These are phyloP conservation scores for Pichia heedii DNA, from an alignment of 805 yeast species.

Conservation along the genomic window DNA sequence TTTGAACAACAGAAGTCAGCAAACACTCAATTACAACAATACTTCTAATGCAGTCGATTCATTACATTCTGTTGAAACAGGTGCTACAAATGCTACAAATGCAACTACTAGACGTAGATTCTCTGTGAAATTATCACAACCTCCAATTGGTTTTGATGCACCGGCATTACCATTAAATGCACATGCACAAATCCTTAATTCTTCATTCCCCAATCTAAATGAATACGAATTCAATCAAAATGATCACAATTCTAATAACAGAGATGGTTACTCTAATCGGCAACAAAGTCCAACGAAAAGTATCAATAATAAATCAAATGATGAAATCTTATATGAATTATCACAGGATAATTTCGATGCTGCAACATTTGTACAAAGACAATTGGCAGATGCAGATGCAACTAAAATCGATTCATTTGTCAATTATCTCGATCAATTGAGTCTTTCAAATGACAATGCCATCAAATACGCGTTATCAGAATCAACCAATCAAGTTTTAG, in stretches of 20 bases:
- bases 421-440: conserved; percentile 2
- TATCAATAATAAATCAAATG: too few relatives aligned
- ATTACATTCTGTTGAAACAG: conserved; percentile 1
- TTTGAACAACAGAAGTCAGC: background rate
- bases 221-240: conserved; percentile 2
- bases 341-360: conserved; percentile 39
- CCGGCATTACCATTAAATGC: conserved; percentile 25
- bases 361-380: conserved; percentile 36
- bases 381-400: conserved; percentile 59
- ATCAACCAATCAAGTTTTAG: conserved; percentile 53
- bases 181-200: conserved; percentile 5
- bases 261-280: too few relatives aligned
- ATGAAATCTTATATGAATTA: conserved; percentile 24
- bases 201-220: background rate
- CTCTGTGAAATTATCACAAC: conserved; percentile 29
- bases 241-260: background rate
- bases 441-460: conserved; percentile 38
- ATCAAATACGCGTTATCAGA: conserved; percentile 50
- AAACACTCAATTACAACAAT: background rate
- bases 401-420: conserved; percentile 64
- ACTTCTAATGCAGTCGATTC: conserved; percentile 1
- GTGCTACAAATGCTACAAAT: conserved; percentile 1
- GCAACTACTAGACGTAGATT: conserved; percentile 33
- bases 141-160: conserved; percentile 6
- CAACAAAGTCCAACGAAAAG: too few relatives aligned